Evolutionary conservation across 2,329 filamentous ascomycete species (phyloP).

Genomic region (Atkinsonella hypoxylon): DNA sequence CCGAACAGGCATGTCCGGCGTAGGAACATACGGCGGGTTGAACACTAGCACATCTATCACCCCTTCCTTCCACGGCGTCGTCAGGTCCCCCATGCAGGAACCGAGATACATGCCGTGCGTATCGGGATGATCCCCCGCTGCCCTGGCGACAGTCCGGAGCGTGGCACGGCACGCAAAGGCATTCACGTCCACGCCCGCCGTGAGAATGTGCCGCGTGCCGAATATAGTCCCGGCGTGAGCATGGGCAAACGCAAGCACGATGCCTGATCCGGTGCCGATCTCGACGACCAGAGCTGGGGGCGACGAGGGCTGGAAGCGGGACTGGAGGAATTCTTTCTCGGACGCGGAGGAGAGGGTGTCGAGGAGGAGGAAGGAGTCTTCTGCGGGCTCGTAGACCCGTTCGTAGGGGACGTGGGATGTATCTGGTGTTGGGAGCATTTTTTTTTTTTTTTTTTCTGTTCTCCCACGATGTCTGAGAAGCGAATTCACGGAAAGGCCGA

Average conservation of each 20-base stretch:
- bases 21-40: constrained; percentile 95
- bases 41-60: constrained; percentile 77
- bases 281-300: constrained; percentile 61
- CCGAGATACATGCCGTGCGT: constrained; percentile 47
- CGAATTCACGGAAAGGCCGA: not conserved
- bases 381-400: constrained; percentile 85
- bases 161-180: constrained; percentile 71
- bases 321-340: constrained; percentile 57
- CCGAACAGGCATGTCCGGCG: constrained; percentile 54
- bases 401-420: constrained; percentile 85
- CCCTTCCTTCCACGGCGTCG: constrained; percentile 42
- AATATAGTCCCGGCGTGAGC: constrained; percentile 65
- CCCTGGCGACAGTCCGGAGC: constrained; percentile 49
- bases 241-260: constrained; percentile 80
- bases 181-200: constrained; percentile 76
- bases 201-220: constrained; percentile 55
- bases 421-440: constrained; percentile 85
- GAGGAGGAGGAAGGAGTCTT: constrained; percentile 89
- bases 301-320: constrained; percentile 38
- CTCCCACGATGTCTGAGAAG: not conserved
- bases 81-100: constrained; percentile 59
- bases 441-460: not conserved
- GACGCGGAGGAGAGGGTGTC: constrained; percentile 69
- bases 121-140: constrained; percentile 19
- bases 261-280: constrained; percentile 81